Evolutionary conservation across 2,329 filamentous ascomycete species (phyloP), one percentile per base, ranked within the genome.

Genomic region (Paraconiothyrium sp.): DNA sequence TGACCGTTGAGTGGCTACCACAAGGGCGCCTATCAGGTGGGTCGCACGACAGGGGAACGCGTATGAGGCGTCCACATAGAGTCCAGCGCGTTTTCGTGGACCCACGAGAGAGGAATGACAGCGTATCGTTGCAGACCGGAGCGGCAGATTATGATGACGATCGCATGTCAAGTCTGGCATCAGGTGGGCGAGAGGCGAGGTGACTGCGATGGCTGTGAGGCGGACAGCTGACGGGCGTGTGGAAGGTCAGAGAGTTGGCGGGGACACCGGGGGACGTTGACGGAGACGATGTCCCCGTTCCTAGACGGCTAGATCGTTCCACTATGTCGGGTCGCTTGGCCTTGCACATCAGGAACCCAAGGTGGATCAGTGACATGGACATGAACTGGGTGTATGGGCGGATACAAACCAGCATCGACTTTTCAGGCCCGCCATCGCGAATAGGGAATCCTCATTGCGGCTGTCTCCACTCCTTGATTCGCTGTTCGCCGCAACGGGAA

Each of bases 301-400:
- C 2, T 56, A 56, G 14, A 27, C 34, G 43, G 54, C 22, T 56
- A 56, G 54, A 24, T 24, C 11, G 37, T 9, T 9, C 54, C 54
- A 37, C 41, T 24, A 10, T 44, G 41, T 47, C 54, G 54, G 54
- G 54, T 56, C 54, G 54, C 43, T 37, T 56, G 30, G 27, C 41
- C 54, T 56, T 56, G 41, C 54, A n/a, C 54, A 22, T 37, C 54
- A 56, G 39, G 39, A 55, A 55, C 39, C 39, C 27, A 55, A n/a
- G 27, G n/a, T 22, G 37, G 37, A 54, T 46, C 51, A 32, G 24
- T 41, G 50, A 41, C 50, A 52, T 32, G 49, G 49, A 37, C 27
- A 39, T 22, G 20, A 7, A 52, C n/a, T 41, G 35, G 54, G 39
- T 46, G 41, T 27, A 9, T 56, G 41, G 41, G 41, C 27, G 41